These are phyloP conservation scores for Tarenaya hassleriana DNA, from an alignment of 345 rosid species.

Conservation along the genomic window DNA sequence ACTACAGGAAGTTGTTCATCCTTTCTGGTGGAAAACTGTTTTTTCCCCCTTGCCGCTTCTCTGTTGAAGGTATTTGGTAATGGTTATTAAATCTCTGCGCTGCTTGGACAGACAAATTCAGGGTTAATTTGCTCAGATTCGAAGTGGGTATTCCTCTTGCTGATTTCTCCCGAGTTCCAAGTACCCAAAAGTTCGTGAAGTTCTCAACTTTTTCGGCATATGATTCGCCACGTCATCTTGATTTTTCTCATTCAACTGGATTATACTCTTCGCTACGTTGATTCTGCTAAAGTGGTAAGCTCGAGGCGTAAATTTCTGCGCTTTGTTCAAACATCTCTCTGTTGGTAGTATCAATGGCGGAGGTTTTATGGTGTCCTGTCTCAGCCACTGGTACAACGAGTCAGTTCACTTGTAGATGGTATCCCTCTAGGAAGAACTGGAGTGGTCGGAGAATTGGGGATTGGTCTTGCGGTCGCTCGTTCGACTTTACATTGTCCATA, in stretches of 20 bases:
- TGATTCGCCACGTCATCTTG: background rate
- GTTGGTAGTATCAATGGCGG: constrained; percentile 23
- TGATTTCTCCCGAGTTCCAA: background rate
- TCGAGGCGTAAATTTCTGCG: constrained; percentile 14
- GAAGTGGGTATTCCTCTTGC: constrained; percentile 2
- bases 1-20: no score
- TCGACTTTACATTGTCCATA: constrained; percentile 22
- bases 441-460: background rate
- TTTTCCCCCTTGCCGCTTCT: background rate
- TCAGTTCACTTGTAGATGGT: constrained; percentile 23
- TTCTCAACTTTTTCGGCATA: background rate
- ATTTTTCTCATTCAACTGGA: constrained; percentile 6
- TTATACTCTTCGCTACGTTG: constrained; percentile 2
- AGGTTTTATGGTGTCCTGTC: constrained; percentile 26
- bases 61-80: background rate
- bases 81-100: background rate
- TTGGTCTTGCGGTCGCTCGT: constrained; percentile 10
- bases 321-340: background rate
- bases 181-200: constrained; percentile 1
- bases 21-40: background rate
- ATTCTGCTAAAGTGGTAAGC: constrained; percentile 4
- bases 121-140: constrained; percentile 7
- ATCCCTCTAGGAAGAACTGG: constrained; percentile 3
- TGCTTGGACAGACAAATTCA: background rate
- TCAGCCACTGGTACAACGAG: constrained; percentile 21